Conservation (phyloP, 2,329 filamentous ascomycete species). For the Dothideomycetes sp. region DNA sequence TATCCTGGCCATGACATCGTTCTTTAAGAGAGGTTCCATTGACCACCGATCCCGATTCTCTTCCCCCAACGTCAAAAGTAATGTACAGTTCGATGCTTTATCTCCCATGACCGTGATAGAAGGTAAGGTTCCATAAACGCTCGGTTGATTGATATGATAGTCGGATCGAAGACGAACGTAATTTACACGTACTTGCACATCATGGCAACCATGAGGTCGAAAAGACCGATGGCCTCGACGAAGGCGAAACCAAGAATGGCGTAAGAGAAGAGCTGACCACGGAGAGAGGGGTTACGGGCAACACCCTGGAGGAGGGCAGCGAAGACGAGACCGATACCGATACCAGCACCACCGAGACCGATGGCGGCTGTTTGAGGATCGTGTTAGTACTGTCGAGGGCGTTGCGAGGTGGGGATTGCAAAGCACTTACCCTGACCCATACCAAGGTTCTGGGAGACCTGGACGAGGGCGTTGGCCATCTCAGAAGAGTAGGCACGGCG, state of each 20-base stretch:
- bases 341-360: conserved; percentile 71
- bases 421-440: too few species aligned
- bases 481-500: conserved; percentile 73
- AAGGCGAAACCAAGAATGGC: conserved; percentile 93
- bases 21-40: conserved; percentile 2
- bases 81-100: conserved; percentile 13
- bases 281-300: conserved; percentile 88
- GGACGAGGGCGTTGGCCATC: conserved; percentile 79
- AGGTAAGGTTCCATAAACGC: conserved; percentile 7
- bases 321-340: conserved; percentile 93
- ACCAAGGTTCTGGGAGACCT: conserved; percentile 85
- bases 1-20: conserved; percentile 13
- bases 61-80: conserved; percentile 12
- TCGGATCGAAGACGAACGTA: too few species aligned
- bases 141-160: conserved; percentile 10
- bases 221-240: conserved; percentile 85
- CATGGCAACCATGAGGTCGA: conserved; percentile 86
- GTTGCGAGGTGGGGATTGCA: too few species aligned
- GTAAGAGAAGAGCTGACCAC: conserved; percentile 92
- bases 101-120: conserved; percentile 9
- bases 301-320: conserved; percentile 80
- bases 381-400: too few species aligned
- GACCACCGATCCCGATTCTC: conserved; percentile 5
- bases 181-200: conserved; percentile 60
- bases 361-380: too few species aligned